Percentiles rank a stretch among this genome's conserved stretches.
Evolutionary conservation across 2,329 filamentous ascomycete genomes (phyloP).

Genomic region (Sordariomycetes sp.): DNA sequence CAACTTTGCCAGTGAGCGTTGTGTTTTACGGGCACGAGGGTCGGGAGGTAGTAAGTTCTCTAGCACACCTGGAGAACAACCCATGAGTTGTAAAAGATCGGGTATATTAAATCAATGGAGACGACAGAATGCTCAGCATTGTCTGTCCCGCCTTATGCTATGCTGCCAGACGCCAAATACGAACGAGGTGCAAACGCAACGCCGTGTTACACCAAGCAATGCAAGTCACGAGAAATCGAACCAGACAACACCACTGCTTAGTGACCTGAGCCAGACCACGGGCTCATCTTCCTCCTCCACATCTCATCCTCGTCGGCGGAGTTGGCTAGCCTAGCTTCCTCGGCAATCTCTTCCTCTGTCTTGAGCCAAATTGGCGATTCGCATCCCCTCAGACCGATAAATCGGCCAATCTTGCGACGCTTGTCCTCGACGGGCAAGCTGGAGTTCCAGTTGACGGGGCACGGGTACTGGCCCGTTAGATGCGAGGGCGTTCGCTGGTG

Average conservation of each 20-base stretch:
- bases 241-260: neutral
- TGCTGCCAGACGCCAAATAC: neutral
- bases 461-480: conserved; percentile 55
- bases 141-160: too few species aligned
- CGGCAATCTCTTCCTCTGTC: conserved; percentile 38
- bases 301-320: conserved; percentile 34
- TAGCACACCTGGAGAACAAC: too few species aligned
- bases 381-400: conserved; percentile 60
- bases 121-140: too few species aligned
- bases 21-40: too few species aligned
- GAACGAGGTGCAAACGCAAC: too few species aligned
- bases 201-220: too few species aligned
- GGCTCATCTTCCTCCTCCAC: conserved; percentile 32
- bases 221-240: neutral
- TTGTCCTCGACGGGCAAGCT: conserved; percentile 54
- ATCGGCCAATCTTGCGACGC: conserved; percentile 61
- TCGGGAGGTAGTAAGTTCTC: too few species aligned
- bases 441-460: conserved; percentile 53
- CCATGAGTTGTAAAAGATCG: too few species aligned
- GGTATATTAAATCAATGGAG: too few species aligned
- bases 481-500: conserved; percentile 53
- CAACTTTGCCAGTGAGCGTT: too few species aligned
- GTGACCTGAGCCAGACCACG: neutral
- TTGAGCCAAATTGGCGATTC: conserved; percentile 26
- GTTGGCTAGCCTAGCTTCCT: conserved; percentile 29